Conservation (phyloP, 2,329 filamentous ascomycete species). For the Neurospora sp. region DNA sequence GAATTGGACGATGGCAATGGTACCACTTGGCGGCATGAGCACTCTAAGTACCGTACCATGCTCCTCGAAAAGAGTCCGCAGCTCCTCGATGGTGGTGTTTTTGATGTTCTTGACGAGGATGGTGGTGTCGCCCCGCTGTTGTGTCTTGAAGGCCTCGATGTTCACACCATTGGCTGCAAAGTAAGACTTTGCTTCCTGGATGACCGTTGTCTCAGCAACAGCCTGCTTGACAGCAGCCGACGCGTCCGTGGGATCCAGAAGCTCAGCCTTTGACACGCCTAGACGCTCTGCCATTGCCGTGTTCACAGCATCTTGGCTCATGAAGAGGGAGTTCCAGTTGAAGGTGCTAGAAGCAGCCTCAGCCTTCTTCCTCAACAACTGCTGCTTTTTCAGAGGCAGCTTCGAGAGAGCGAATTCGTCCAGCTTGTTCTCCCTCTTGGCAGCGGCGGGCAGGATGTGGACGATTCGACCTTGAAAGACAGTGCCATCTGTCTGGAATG, state of each 20-base stretch:
- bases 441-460: constrained; percentile 77
- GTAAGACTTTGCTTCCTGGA: constrained; percentile 91
- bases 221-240: constrained; percentile 95
- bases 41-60: constrained; percentile 74
- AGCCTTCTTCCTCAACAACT: constrained; percentile 75
- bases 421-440: constrained; percentile 71
- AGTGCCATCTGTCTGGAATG: constrained; percentile 74
- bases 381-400: constrained; percentile 88
- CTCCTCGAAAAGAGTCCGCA: constrained; percentile 74
- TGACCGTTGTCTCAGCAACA: constrained; percentile 89
- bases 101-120: constrained; percentile 95
- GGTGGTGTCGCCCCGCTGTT: constrained; percentile 72
- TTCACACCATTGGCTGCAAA: constrained; percentile 84
- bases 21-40: constrained; percentile 85
- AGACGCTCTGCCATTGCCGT: constrained; percentile 78
- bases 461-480: constrained; percentile 88
- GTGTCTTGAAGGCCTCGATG: constrained; percentile 80
- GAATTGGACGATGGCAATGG: constrained; percentile 90
- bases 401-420: constrained; percentile 88
- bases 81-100: constrained; percentile 68
- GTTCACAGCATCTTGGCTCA: constrained; percentile 94
- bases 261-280: constrained; percentile 80
- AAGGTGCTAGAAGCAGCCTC: constrained; percentile 72
- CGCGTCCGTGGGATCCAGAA: constrained; percentile 90
- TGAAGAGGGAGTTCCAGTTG: constrained; percentile 99